Percentiles rank a stretch among this genome's conserved stretches.
These are phyloP conservation scores for Xerophyta viscosa DNA, from an alignment of 106 monocot genomes.

Conservation along the genomic window DNA sequence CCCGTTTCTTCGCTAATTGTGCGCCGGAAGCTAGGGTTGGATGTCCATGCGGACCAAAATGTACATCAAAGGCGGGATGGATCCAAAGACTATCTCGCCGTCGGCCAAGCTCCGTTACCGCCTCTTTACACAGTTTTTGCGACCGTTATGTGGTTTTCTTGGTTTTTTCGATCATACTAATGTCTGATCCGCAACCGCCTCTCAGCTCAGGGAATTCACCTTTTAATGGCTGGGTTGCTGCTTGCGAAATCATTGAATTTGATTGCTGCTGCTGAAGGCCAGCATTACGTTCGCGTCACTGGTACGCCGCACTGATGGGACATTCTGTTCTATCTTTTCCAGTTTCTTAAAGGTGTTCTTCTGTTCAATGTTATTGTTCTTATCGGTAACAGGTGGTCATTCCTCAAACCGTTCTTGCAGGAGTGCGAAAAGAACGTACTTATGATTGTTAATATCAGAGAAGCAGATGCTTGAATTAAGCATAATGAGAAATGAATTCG, in stretches of 20 bases:
- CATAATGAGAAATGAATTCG: too few relatives aligned
- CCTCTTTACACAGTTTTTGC: constrained; percentile 51
- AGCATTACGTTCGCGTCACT: constrained; percentile 78
- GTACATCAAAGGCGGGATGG: constrained; percentile 39
- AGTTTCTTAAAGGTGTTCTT: constrained; percentile 74
- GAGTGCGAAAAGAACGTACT: constrained; percentile 93
- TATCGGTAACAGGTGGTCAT: constrained; percentile 93
- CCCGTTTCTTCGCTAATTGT: constrained; percentile 17
- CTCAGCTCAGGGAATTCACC: constrained; percentile 66
- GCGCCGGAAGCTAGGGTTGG: constrained; percentile 31
- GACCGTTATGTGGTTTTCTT: constrained; percentile 46
- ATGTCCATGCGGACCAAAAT: constrained; percentile 66
- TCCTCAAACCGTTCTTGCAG: constrained; percentile 94
- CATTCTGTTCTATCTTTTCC: constrained; percentile 82
- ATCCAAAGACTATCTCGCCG: constrained; percentile 55
- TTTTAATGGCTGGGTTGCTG: constrained; percentile 72
- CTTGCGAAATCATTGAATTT: constrained; percentile 54
- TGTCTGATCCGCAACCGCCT: constrained; percentile 40
- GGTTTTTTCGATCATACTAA: constrained; percentile 52
- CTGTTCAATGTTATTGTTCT: constrained; percentile 87
- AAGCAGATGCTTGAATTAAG: too few relatives aligned
- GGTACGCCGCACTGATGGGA: constrained; percentile 96
- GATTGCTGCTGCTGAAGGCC: constrained; percentile 77
- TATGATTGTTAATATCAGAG: too few relatives aligned
- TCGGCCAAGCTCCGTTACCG: constrained; percentile 60